Conservation (phyloP, 371 early-diverging fungal genomes). For the Lichtheimia ornata region DNA sequence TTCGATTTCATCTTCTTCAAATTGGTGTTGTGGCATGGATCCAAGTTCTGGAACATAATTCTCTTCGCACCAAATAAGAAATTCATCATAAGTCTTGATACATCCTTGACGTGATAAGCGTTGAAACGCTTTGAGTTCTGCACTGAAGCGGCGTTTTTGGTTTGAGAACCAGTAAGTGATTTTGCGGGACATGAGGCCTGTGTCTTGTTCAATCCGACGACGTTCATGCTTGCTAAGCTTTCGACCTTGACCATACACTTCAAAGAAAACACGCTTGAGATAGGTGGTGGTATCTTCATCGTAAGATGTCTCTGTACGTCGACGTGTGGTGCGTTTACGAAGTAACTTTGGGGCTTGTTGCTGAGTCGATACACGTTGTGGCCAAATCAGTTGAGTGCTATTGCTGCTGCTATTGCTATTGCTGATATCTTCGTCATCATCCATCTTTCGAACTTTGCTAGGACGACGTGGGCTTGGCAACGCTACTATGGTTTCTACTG, state of each 20-base stretch:
- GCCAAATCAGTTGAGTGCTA: background rate
- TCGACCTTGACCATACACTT: constrained; percentile 11
- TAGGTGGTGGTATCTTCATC: constrained; percentile 13
- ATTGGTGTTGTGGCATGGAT: background rate
- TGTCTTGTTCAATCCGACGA: constrained; percentile 22
- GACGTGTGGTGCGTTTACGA: constrained; percentile 6
- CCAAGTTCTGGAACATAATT: constrained; percentile 3
- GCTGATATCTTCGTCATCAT: background rate
- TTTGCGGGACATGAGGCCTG: constrained; percentile 37
- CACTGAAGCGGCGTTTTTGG: constrained; percentile 31
- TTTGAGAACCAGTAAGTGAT: constrained; percentile 54
- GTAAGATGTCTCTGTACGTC: constrained; percentile 13
- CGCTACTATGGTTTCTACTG: too few relatives aligned
- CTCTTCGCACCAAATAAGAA: constrained; percentile 20
- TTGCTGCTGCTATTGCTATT: background rate
- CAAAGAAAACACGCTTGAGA: constrained; percentile 14
- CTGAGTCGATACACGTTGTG: background rate
- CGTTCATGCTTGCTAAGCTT: constrained; percentile 37
- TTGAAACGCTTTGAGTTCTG: constrained; percentile 9
- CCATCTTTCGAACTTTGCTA: too few relatives aligned
- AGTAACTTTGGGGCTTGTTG: background rate
- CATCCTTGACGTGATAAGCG: background rate
- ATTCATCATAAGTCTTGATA: constrained; percentile 26
- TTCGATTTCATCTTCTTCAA: too few relatives aligned
- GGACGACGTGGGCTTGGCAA: too few relatives aligned